A percentile compares a stretch with the other conserved stretches of the same genome.
phyloP scores from a whole-genome alignment of 345 rosid species.

The Hibiscus syriacus region DNA sequence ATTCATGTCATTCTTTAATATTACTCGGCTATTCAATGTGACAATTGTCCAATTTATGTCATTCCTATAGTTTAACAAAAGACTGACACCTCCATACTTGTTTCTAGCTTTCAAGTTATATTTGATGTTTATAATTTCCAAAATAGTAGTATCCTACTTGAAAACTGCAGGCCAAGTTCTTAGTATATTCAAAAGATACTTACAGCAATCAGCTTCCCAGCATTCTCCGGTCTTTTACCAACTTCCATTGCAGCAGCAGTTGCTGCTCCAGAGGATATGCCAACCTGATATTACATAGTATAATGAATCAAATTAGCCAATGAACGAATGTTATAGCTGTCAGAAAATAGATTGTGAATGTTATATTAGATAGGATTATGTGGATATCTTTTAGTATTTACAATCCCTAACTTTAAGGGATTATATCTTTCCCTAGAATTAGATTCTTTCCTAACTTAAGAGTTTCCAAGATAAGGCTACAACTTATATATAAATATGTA shows the following conservation, averaged over 20 bases:
- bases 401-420: too few species aligned
- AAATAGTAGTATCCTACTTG: neutral
- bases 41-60: slow-evolving; percentile 7
- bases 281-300: slow-evolving; percentile 56
- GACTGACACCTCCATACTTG: neutral
- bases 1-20: neutral
- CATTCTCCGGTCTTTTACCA: slow-evolving; percentile 86
- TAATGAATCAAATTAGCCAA: too few species aligned
- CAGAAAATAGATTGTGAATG: too few species aligned
- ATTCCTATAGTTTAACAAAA: neutral
- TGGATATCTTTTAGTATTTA: too few species aligned
- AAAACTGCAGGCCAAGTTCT: neutral
- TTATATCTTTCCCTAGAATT: too few species aligned
- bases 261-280: slow-evolving; percentile 97
- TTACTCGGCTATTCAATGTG: neutral
- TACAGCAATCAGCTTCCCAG: too few species aligned
- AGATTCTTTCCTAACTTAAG: too few species aligned
- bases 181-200: slow-evolving; percentile 19
- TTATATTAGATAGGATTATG: too few species aligned
- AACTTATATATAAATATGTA: too few species aligned
- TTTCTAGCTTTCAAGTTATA: neutral
- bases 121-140: neutral
- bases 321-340: neutral
- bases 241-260: slow-evolving; percentile 83
- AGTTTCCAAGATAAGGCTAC: too few species aligned